Percentiles rank a stretch among this genome's conserved stretches.
phyloP scores from a whole-genome alignment of 1,139 yeast species.

The Magnusiomyces paraingens region DNA sequence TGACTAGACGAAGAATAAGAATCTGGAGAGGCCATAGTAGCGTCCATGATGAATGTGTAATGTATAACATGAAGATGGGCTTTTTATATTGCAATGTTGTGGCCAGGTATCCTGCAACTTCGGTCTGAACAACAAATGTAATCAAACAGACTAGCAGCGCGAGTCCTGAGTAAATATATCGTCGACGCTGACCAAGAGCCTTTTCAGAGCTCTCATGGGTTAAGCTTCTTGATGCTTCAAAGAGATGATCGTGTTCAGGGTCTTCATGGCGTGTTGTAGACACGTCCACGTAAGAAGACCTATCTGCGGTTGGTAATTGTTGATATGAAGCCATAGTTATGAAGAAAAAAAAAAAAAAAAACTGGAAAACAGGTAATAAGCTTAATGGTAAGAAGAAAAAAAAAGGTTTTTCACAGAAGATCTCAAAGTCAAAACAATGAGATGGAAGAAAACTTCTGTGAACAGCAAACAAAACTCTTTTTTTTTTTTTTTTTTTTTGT shows the following conservation, averaged over 20 bases:
- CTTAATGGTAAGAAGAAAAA: neutral
- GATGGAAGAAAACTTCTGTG: no score
- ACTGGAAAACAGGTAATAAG: neutral
- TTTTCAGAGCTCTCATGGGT: neutral
- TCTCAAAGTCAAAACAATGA: neutral
- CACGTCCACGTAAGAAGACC: neutral
- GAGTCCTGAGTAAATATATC: constrained; percentile 38
- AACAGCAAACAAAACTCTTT: no score
- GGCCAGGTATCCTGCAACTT: constrained; percentile 68
- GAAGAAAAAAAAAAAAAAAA: neutral
- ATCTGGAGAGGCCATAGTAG: constrained; percentile 68
- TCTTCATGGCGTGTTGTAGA: constrained; percentile 1
- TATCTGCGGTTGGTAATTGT: constrained; percentile 6
- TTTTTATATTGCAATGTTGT: constrained; percentile 51
- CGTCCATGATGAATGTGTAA: constrained; percentile 82
- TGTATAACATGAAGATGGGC: constrained; percentile 58
- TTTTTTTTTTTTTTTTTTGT: no score
- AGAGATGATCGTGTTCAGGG: neutral
- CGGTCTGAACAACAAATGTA: constrained; percentile 73
- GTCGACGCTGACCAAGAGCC: neutral
- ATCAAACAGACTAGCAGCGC: constrained; percentile 56
- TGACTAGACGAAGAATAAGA: constrained; percentile 32
- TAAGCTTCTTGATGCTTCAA: no score
- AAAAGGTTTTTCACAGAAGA: neutral
- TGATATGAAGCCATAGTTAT: constrained; percentile 9